Percentiles rank a stretch among this genome's conserved stretches.
phyloP scores from a whole-genome alignment of 176 grass and related monocot species.

The Pontederia crassipes region DNA sequence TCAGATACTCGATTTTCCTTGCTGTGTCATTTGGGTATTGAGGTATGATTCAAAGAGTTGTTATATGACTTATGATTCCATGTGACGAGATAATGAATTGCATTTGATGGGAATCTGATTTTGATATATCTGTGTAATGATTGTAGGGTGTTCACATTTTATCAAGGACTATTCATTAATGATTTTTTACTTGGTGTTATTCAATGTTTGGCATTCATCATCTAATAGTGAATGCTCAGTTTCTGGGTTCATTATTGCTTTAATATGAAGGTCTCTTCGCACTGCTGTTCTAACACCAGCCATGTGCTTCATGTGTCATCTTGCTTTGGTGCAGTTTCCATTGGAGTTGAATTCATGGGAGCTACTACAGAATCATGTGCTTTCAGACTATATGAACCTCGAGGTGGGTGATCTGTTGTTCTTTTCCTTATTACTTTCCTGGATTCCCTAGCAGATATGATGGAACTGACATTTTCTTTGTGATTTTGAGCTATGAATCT shows the following conservation, averaged over 20 bases:
- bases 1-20: slow-evolving; percentile 49
- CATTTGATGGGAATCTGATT: background rate
- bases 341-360: slow-evolving; percentile 82
- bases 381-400: slow-evolving; percentile 76
- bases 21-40: slow-evolving; percentile 79
- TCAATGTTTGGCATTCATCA: too few species aligned
- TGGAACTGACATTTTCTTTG: background rate
- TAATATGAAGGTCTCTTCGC: too few species aligned
- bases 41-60: slow-evolving; percentile 39
- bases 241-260: too few species aligned
- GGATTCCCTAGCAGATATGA: background rate
- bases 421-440: background rate
- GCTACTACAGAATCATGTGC: slow-evolving; percentile 68
- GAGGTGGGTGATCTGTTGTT: slow-evolving; percentile 34
- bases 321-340: slow-evolving; percentile 61
- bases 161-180: too few species aligned
- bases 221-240: too few species aligned
- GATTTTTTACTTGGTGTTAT: too few species aligned
- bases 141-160: too few species aligned
- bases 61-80: background rate
- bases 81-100: background rate
- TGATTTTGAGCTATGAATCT: background rate
- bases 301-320: background rate
- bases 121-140: too few species aligned
- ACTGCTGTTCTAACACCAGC: too few species aligned